phyloP scores from a whole-genome alignment of 2,329 filamentous ascomycete species.

The Ophiocordyceps camponoti-leonardi region DNA sequence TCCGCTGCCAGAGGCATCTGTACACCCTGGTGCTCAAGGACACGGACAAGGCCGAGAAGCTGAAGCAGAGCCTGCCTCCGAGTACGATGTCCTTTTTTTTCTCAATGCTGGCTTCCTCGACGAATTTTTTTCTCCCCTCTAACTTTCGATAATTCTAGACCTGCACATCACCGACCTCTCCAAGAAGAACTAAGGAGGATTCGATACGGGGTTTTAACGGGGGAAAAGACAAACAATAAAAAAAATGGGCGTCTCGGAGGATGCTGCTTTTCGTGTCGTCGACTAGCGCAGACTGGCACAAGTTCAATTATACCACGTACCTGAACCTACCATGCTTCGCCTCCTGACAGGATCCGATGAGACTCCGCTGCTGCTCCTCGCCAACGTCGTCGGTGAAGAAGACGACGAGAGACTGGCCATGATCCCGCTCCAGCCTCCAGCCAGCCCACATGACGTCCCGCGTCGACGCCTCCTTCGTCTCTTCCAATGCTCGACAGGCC shows the following conservation, averaged over 20 bases:
- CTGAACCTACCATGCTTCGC: constrained; percentile 9
- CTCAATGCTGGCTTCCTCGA: constrained; percentile 11
- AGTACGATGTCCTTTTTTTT: constrained; percentile 43
- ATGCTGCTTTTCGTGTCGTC: constrained; percentile 32
- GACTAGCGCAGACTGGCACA: constrained; percentile 20
- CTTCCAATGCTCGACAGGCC: constrained; percentile 16
- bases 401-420: constrained; percentile 20
- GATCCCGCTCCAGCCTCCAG: constrained; percentile 23
- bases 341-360: constrained; percentile 7
- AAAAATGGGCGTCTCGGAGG: constrained; percentile 38
- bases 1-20: constrained; percentile 89
- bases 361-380: constrained; percentile 13
- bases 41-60: constrained; percentile 98
- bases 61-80: constrained; percentile 96
- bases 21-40: constrained; percentile 99
- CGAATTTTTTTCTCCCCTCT: not conserved
- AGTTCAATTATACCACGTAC: constrained; percentile 8
- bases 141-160: constrained; percentile 15
- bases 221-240: constrained; percentile 14
- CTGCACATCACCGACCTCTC: constrained; percentile 35
- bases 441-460: constrained; percentile 18
- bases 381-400: constrained; percentile 19
- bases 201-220: constrained; percentile 7
- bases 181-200: constrained; percentile 30
- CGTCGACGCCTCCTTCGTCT: constrained; percentile 9